Conservation (phyloP, 2,329 filamentous ascomycete genomes). For the Nigrospora oryzae region DNA sequence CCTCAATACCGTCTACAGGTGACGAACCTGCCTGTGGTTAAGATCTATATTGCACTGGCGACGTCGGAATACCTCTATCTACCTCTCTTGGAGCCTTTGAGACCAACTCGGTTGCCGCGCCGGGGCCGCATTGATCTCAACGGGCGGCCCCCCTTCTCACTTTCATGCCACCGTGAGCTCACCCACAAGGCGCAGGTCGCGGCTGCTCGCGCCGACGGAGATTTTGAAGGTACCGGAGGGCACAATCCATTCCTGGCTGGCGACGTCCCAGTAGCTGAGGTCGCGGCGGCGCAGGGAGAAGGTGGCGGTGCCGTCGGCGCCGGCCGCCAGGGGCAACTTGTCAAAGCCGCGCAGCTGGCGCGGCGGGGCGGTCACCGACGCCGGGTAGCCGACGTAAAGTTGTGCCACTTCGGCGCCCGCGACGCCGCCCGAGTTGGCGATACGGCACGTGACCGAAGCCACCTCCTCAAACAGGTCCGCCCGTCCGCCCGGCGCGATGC, state of each 20-base stretch:
- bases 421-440: constrained; percentile 43
- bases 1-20: constrained; percentile 4
- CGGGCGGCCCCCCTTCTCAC: background rate
- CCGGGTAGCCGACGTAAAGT: constrained; percentile 48
- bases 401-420: constrained; percentile 48
- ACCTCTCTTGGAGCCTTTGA: no score
- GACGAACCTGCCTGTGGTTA: constrained; percentile 33
- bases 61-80: no score
- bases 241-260: constrained; percentile 50
- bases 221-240: constrained; percentile 22
- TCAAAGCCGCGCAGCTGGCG: constrained; percentile 54
- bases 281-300: constrained; percentile 52
- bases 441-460: constrained; percentile 36
- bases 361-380: constrained; percentile 17
- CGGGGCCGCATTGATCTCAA: no score
- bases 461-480: constrained; percentile 46
- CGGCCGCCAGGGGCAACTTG: constrained; percentile 44
- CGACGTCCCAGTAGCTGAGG: constrained; percentile 56
- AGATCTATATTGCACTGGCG: background rate
- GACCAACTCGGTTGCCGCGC: no score
- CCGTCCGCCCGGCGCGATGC: constrained; percentile 41
- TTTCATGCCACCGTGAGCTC: background rate
- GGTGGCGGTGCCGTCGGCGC: constrained; percentile 35
- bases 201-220: background rate
- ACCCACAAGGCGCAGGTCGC: background rate